Base-by-base conservation (phyloP, 2,329 filamentous ascomycete genomes). In the Colletotrichum gigasporum region DNA sequence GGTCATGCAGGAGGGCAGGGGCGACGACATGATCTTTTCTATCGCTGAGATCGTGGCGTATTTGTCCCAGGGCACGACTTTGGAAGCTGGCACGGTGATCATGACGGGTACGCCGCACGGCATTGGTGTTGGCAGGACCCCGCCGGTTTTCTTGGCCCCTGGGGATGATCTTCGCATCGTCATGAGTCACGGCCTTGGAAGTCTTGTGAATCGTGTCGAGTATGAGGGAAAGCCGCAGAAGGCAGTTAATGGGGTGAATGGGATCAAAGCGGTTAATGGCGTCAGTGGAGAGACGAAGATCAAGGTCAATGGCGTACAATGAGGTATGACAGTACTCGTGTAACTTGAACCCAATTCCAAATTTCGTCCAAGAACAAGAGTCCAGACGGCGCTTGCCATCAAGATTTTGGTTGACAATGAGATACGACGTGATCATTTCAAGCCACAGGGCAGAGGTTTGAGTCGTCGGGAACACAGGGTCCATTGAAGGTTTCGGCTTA, bases 31-130 rank as follows among this genome's bases (percentile, higher is more conserved):
- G 66, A 70, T 73, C n/a, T 74, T 73, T 24, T 61, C 60, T 4
- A 73, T 83, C 0, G 64, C 67, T 4, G 65, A 71, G 39, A 70
- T 73, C 18, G 59, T 73, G 5, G 65, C 67, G 2, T 71, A 71
- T 24, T 34, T 71, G 0, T 72, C 68, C 4, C 63, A 71, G 48
- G 71, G 71, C 10, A 72, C 69, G 1, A 73, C 72, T 1, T 53
- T 73, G 32, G 66, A 69, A 18, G 60, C 66, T 0, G 72, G 72
- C 2, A 73, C 71, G 2, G 69, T 73, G 4, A 73, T 74, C 10
- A 50, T 73, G 59, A 74, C 72, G 0, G 71, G 71, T 1, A 73
- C 72, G 1, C 71, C 72, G 6, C 66, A 69, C 32, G 69, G 69
- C 1, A 69, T 70, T 12, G 69, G 39, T 3, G 68, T 70, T 26